Conservation (phyloP, 768 basidiomycete genomes). For the Exsudoporus frostii region DNA sequence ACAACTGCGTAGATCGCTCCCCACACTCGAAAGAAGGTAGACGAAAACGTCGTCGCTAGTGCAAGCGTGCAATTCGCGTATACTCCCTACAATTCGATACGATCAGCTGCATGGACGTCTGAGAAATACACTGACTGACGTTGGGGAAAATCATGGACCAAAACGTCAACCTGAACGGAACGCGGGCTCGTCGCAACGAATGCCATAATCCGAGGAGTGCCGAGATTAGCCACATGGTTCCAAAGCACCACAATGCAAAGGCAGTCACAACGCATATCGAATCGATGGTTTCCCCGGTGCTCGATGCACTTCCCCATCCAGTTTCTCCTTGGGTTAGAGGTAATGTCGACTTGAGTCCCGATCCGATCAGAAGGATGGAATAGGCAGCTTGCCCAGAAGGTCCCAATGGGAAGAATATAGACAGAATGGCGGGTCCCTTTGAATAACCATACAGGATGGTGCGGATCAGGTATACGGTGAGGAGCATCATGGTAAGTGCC, state of each 20-base stretch:
- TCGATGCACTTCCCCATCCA: conserved; percentile 33
- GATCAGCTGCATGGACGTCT: not conserved
- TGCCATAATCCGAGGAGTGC: conserved; percentile 49
- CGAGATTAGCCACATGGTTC: conserved; percentile 60
- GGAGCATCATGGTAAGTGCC: conserved; percentile 59
- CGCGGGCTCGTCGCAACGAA: conserved; percentile 36
- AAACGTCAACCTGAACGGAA: conserved; percentile 55
- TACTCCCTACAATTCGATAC: conserved; percentile 43
- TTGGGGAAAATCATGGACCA: conserved; percentile 77
- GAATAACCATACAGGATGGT: conserved; percentile 57
- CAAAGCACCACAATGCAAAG: conserved; percentile 59
- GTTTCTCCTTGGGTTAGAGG: conserved; percentile 35
- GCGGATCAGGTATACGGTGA: conserved; percentile 60
- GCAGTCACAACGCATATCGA: conserved; percentile 45
- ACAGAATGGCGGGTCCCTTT: conserved; percentile 45
- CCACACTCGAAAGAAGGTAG: conserved; percentile 52
- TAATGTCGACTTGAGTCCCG: conserved; percentile 39
- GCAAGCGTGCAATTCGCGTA: conserved; percentile 63
- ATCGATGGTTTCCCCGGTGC: conserved; percentile 41
- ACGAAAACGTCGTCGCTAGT: conserved; percentile 48
- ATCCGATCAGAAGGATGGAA: conserved; percentile 53
- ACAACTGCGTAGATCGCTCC: conserved; percentile 52
- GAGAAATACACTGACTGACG: conserved; percentile 33
- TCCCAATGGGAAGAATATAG: conserved; percentile 71
- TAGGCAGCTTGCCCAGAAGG: conserved; percentile 69